Conservation (phyloP, 2,329 filamentous ascomycete genomes). For the Colletotrichum gigasporum region DNA sequence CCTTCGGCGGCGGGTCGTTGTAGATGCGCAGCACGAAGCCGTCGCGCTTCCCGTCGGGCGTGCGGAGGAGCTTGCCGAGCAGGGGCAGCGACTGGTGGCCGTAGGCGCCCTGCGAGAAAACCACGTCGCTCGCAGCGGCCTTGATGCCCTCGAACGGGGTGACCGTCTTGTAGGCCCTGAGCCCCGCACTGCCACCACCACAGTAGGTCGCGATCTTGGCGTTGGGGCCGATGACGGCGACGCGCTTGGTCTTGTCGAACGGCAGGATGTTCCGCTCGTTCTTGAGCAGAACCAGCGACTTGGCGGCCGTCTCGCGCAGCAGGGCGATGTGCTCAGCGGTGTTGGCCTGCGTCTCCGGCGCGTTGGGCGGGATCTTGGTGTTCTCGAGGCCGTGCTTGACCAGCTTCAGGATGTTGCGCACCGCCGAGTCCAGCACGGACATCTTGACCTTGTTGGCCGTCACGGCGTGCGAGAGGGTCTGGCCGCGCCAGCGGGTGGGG, state of each 20-base stretch:
- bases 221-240: constrained; percentile 65
- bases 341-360: constrained; percentile 62
- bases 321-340: constrained; percentile 69
- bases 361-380: constrained; percentile 59
- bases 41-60: constrained; percentile 31
- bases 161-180: constrained; percentile 42
- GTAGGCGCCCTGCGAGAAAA: constrained; percentile 40
- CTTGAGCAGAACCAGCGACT: constrained; percentile 76
- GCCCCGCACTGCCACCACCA: constrained; percentile 44
- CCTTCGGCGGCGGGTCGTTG: constrained; percentile 31
- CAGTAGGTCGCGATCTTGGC: constrained; percentile 48
- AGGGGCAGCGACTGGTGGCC: constrained; percentile 44
- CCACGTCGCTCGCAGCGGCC: constrained; percentile 32
- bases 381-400: constrained; percentile 51
- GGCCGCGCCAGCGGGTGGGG: constrained; percentile 42
- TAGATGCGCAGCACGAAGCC: constrained; percentile 40
- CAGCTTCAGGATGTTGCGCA: constrained; percentile 43
- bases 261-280: constrained; percentile 74
- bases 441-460: constrained; percentile 64
- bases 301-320: constrained; percentile 23
- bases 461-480: constrained; percentile 59
- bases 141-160: constrained; percentile 43
- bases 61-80: constrained; percentile 36
- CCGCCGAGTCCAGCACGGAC: constrained; percentile 59
- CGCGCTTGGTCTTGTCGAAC: constrained; percentile 47